Base-by-base conservation (phyloP, 306 rosid genomes). In the Ormosia emarginata region DNA sequence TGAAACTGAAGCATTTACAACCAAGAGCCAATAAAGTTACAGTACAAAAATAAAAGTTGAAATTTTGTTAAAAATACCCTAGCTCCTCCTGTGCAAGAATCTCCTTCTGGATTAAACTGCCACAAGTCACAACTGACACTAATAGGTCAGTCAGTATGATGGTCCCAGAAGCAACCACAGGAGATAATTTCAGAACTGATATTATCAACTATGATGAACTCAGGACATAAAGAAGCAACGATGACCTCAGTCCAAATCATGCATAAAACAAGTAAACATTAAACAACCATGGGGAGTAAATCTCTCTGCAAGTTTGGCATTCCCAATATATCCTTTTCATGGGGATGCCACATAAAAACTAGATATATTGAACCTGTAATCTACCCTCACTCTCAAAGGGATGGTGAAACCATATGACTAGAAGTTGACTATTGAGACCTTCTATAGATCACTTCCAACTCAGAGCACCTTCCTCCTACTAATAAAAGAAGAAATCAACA, bases 1-100 rank as follows among this genome's bases (percentile, higher is more conserved):
- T 44, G 12, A 62, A 85, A 71, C 55, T 34, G 68, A 77, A 71
- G 43, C 65, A 77, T 63, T 82, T 81, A 15, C 18, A 8, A 55
- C 9, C 7, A 15, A 77, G 13, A 71, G 78, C 43, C 73, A 56
- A 76, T 55, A 40, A 69, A 77, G 74, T 71, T 61, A 44, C 67
- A 58, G n/a, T 33, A 53, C 43, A 47, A 59, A 69, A 44, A 44
- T 13, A 81, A 24, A 41, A 24, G 58, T 39, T 32, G 55, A 15
- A 41, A 70, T 29, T 29, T 49, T 76, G 36, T 66, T 57, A 10
- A 64, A 39, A 84, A 72, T 46, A 7, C 57, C 59, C 56, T 63
- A 79, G 81, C 64, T 44, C 24, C 67, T 66, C 58, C 44, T 34
- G 24, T 30, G 58, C 56, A 49, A 65, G 17, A 44, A 65, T 49